Evolutionary conservation across 2,329 filamentous ascomycete species (phyloP).

Genomic region (Ophiostoma angusticollis): DNA sequence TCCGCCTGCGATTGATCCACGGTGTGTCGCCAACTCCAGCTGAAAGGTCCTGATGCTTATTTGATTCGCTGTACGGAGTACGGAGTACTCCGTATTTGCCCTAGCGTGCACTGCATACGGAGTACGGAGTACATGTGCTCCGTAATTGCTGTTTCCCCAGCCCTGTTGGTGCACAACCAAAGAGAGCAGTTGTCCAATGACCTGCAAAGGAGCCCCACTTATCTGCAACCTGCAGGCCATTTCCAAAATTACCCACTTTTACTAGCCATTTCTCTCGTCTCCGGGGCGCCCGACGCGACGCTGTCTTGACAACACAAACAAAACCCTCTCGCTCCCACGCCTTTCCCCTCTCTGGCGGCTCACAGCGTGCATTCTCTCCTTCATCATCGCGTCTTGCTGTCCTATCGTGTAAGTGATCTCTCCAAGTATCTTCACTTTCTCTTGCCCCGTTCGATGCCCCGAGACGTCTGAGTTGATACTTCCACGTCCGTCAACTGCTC

Average conservation of each 20-base stretch:
- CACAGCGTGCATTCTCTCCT: constrained; percentile 10
- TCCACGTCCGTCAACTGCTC: not conserved
- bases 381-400: constrained; percentile 9
- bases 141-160: too few relatives aligned
- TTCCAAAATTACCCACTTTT: constrained; percentile 5
- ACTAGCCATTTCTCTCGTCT: constrained; percentile 9
- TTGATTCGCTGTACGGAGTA: not conserved
- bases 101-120: not conserved
- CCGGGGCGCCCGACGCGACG: constrained; percentile 14
- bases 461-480: not conserved
- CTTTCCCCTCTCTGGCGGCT: constrained; percentile 7
- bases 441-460: not conserved
- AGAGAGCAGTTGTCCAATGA: too few relatives aligned
- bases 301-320: constrained; percentile 13
- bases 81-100: not conserved
- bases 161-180: not conserved
- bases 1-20: constrained; percentile 1
- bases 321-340: constrained; percentile 8
- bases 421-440: not conserved
- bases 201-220: too few relatives aligned
- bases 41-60: too few relatives aligned
- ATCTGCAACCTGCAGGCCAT: too few relatives aligned
- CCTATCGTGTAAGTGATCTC: constrained; percentile 7
- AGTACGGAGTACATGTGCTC: too few relatives aligned
- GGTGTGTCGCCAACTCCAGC: not conserved